Base-by-base conservation (phyloP, 441 rosid species). In the Rhodomyrtus psidioides region DNA sequence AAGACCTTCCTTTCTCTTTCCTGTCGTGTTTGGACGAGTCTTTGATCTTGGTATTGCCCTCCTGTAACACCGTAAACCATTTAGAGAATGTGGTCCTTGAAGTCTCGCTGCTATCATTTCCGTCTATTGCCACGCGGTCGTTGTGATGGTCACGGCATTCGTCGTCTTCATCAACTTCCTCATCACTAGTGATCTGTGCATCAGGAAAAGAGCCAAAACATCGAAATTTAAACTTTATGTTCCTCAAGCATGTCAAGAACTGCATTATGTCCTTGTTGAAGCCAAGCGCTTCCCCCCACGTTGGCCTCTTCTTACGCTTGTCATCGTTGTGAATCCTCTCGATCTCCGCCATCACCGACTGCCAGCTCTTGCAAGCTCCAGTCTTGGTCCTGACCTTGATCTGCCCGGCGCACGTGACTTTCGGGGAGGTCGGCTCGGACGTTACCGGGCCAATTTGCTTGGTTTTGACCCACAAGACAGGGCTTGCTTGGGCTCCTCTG, bases 321-420 rank as follows among this genome's bases (percentile, higher is more conserved):
- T 90, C 91, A 87, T 81, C 87, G 81, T 88, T 91, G 88, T 94
- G 98, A 86, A 96, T 92, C 88, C 92, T 92, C 88, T 97, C 98
- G 4, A 96, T 94, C 91, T 97, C 99, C 81, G 93, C 98, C 98
- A 97, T 96, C 9, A 96, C 95, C 0, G 98, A 94, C 88, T 96
- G 98, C 98, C 98, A 96, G 86, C 89, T 94, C 92, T 94, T 96
- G 88, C 95, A 89, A 55, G 95, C 74, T 54, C 89, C 85, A 4
- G 88, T 86, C 70, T 93, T 93, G 39, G 94, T 93, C 88, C 91
- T 88, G 53, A 95, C 97, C 90, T 95, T 97, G 93, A 97, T 96
- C 95, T 97, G 97, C 56, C 99, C 99, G 0, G 95, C 96, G 39
- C 99, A 97, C 1, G 96, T 97, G 51, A 97, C 98, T 86, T 96